Base-by-base conservation (phyloP, 2,329 filamentous ascomycete genomes). In the Xylaria sp. region DNA sequence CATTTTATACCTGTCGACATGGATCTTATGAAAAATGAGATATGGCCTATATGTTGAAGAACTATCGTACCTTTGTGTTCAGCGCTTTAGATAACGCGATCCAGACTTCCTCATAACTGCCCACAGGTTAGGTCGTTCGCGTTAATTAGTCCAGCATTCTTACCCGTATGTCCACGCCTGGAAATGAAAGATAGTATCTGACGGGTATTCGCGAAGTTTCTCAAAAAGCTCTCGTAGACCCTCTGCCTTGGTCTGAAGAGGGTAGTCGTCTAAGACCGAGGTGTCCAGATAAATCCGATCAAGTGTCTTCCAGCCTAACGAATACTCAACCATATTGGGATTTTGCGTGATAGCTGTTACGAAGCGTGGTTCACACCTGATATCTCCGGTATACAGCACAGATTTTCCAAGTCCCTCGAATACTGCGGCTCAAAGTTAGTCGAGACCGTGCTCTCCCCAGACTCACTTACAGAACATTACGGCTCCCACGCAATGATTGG, bases 241-340 rank as follows among this genome's bases (percentile, higher is more conserved):
- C 61, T 95, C 88, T 0, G 91, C 89, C 77, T 98, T 90, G 0
- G 86, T 84, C 21, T 86, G 85, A 30, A 90, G 87, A 0, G 73
- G 71, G 0, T 84, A 70, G 21, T 85, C 74, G 0, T 82, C 78
- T 1, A 81, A 79, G 63, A 94, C 94, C 0, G 93, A 97, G 0
- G 94, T 97, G 76, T 98, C 95, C 0, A 98, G 86, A 73, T 98
- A 98, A 2, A 98, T 88, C 57, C 88, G 93, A 76, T 97, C 92
- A 1, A 98, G 82, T 0, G 80, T 85, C 74, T 89, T 92, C 27
- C 89, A 78, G 0, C 91, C 89, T 5, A 84, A 81, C 0, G 89
- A 86, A 74, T 95, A 98, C 64, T 94, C 91, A 5, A 97, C 81
- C 21, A 98, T 80, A 19, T 88, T 79, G 0, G 94, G 94, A 70